Conservation (phyloP, 2,329 filamentous ascomycete genomes). For the Microdochium nivale region DNA sequence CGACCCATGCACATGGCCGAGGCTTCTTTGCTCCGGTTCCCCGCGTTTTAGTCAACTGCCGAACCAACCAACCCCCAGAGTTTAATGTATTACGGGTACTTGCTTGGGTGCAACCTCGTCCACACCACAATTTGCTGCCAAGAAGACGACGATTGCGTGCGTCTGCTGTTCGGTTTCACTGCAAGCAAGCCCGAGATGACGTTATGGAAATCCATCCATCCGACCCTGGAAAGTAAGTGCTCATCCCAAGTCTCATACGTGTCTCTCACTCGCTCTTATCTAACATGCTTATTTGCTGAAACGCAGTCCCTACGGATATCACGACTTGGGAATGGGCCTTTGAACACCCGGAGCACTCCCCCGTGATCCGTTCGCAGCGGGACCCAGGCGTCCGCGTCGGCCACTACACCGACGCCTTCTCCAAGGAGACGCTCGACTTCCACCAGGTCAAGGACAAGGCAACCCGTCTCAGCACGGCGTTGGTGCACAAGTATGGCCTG, state of each 20-base stretch:
- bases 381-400: conserved; percentile 25
- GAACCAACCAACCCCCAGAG: no score
- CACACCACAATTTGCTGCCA: not conserved
- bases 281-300: not conserved
- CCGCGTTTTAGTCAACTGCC: no score
- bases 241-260: not conserved
- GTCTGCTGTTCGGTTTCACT: not conserved
- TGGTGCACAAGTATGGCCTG: conserved; percentile 45
- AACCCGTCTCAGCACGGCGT: conserved; percentile 46
- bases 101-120: no score
- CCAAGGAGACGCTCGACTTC: conserved; percentile 45
- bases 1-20: no score
- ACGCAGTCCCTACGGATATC: conserved; percentile 39
- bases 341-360: conserved; percentile 39
- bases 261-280: not conserved
- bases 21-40: no score
- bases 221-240: not conserved
- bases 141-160: not conserved
- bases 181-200: no score
- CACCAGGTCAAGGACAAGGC: conserved; percentile 42
- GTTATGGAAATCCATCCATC: not conserved
- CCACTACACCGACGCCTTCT: conserved; percentile 46
- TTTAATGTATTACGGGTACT: no score
- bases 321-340: conserved; percentile 56
- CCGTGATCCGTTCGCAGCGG: conserved; percentile 15